These are phyloP conservation scores for Talaromyces verruculosus DNA, from an alignment of 2,329 filamentous ascomycete genomes.

Conservation along the genomic window DNA sequence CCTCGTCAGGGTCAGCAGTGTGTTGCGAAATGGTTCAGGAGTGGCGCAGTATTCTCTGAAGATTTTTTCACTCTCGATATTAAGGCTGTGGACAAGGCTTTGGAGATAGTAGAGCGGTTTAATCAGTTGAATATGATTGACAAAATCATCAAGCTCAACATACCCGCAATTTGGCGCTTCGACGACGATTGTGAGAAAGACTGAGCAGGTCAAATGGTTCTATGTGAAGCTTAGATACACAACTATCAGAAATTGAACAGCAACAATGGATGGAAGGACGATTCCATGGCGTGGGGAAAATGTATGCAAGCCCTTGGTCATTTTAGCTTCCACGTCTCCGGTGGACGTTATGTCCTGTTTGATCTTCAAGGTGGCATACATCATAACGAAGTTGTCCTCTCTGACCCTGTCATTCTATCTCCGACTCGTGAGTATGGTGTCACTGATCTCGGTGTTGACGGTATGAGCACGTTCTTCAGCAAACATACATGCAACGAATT, in stretches of 20 bases:
- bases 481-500: constrained; percentile 9
- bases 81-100: constrained; percentile 13
- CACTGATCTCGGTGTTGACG: constrained; percentile 6
- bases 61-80: constrained; percentile 7
- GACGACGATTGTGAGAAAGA: not conserved
- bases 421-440: constrained; percentile 1
- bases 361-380: constrained; percentile 48
- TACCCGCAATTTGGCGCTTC: constrained; percentile 3
- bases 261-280: constrained; percentile 12
- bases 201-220: constrained; percentile 1
- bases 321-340: constrained; percentile 8
- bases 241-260: constrained; percentile 16
- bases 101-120: constrained; percentile 8
- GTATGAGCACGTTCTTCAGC: constrained; percentile 10
- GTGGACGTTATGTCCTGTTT: constrained; percentile 42
- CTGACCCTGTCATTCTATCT: constrained; percentile 48
- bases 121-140: constrained; percentile 1
- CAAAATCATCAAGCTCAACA: constrained; percentile 12
- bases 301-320: constrained; percentile 14
- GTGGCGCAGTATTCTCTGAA: not conserved
- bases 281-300: not conserved
- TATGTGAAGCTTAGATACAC: constrained; percentile 7
- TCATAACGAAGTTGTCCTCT: constrained; percentile 37
- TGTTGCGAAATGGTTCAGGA: constrained; percentile 11
- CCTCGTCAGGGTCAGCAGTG: constrained; percentile 7